phyloP scores from a whole-genome alignment of 208 protist genomes.

The Phytomonas francai region DNA sequence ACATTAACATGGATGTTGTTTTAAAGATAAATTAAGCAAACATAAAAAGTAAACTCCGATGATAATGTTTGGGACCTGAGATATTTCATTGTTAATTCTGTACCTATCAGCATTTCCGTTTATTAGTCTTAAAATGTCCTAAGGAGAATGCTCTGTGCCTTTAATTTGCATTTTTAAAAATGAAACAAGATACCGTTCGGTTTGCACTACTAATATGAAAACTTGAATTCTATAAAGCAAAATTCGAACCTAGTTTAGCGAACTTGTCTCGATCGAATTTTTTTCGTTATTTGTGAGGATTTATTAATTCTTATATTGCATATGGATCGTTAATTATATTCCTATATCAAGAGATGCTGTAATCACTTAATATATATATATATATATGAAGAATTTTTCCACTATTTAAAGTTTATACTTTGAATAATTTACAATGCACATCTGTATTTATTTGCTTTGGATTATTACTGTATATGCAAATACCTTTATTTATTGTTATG shows the following conservation, averaged over 20 bases:
- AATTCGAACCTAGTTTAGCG: not conserved
- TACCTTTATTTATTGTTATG: not conserved
- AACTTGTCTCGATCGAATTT: not conserved
- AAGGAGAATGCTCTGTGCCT: not conserved
- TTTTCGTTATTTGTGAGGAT: not conserved
- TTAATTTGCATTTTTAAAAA: not conserved
- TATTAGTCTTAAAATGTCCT: not conserved
- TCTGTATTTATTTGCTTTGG: not conserved
- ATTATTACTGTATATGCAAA: not conserved
- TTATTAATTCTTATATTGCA: not conserved
- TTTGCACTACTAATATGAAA: not conserved
- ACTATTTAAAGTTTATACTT: not conserved
- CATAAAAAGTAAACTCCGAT: not conserved
- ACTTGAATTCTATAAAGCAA: not conserved
- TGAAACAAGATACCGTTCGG: not conserved
- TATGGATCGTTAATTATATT: not conserved
- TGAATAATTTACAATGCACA: not conserved
- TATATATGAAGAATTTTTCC: too few relatives aligned
- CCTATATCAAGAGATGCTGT: not conserved
- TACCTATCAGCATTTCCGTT: not conserved
- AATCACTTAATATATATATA: not conserved
- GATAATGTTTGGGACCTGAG: not conserved
- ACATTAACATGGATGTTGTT: not conserved
- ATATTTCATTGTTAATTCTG: not conserved
- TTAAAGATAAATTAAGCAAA: not conserved